Evolutionary conservation across 176 grass and related monocot genomes (phyloP), one percentile per base, ranked within the genome.

Genomic region (Aegilops longissima): DNA sequence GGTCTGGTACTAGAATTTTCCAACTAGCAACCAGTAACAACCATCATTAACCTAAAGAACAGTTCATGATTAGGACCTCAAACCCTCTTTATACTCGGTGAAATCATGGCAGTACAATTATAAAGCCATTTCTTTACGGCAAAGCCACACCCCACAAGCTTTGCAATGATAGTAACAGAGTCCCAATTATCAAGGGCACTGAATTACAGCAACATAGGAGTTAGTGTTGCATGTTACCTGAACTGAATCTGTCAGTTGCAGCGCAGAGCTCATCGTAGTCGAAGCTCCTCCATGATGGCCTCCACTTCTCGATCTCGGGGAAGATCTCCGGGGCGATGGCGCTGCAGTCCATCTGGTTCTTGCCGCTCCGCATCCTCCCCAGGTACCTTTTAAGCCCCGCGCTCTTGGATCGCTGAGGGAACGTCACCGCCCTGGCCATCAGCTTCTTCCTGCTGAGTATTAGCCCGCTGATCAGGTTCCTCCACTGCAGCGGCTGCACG

Each of bases 201-300:
- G 74, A 39, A 79, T 76, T 31, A 63, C 76, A 76, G 29, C 77
- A 90, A 33, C 38, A 63, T 51, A 70, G 14, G 61, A 75, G 35
- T 39, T 62, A 70, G 58, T 75, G 66, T 3, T 66, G 78, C 70
- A 86, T 83, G 35, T 78, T 88, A 96, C 97, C 97, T 99, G 91
- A 72, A 84, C 87, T 94, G 75, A 99, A 99, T 65, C 85, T 90
- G 80, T 93, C 78, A 65, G 97, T 99, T 13, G 94, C 97, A 52
- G 84, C 77, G 34, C 90, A 86, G 59, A 99, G 94, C 80, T 99
- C 97, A 27, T 86, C 31, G 20, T 97, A 91, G 61, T 94, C 94
- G 45, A 99, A 99, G 73, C 89, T 99, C 85, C 97, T 90, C 97
- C 97, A 99, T 80, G 94, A 94, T 47, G 94, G 97, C 61, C 84